Evolutionary conservation across 441 rosid species (phyloP), one percentile per base, ranked within the genome.

Genomic region (Rhodomyrtus psidioides): DNA sequence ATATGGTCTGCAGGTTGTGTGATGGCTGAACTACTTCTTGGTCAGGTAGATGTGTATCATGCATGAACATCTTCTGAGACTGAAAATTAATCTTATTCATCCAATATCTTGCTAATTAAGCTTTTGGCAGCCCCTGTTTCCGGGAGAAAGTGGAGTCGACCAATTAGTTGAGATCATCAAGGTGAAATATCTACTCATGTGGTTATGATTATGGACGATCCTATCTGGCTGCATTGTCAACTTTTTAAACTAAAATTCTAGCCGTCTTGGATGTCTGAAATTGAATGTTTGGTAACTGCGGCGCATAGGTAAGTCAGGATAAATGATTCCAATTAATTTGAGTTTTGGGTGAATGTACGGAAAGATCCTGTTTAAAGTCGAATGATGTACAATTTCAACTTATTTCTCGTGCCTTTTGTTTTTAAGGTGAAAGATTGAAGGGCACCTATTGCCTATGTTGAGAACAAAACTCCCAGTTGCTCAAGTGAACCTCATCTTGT

Each of bases 1-100:
- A 94, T 97, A 91, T 97, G 99, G 99, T 97, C 99, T 55, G 92
- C 98, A 30, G 99, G 99, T 86, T 97, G 99, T 87, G 99, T 97
- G 90, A 95, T 97, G 99, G 99, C 99, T 46, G 99, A 97, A 91
- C 91, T 97, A 88, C 96, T 97, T 89, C 98, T 97, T 84, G 99
- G 99, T 53, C 98, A 97, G 98, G 99, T 96, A 65, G 58, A 15
- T 86, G 83, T 24, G 76, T 82, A 54, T 26, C 76, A 65, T 34
- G 79, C 79, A 70, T 39, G n/a, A 39, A 21, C 79, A 39, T 70
- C 79, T 70, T 39, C 9, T 39, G 79, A 70, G 49, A 21, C 49
- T 70, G 39, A 70, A 16, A 21, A 28, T 55, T 55, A 30, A 53
- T 55, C 60, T 30, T 82, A 26, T 34, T 53, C 49, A 28, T 27